Evolutionary conservation across 2,329 filamentous ascomycete species (phyloP).

Genomic region (Triangularia verruculosa): DNA sequence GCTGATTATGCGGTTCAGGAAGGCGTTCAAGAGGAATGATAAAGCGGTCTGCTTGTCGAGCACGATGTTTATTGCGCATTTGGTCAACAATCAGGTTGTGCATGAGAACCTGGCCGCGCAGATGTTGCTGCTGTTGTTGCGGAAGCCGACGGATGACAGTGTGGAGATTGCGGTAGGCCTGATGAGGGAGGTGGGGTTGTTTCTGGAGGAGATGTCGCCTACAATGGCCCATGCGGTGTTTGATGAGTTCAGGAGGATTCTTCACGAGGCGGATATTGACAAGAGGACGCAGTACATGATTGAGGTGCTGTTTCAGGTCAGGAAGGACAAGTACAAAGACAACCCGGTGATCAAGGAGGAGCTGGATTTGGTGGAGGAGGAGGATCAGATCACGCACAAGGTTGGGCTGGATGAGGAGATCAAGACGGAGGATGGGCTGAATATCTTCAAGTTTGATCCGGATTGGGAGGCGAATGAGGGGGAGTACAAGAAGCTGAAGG

Average conservation of each 20-base stretch:
- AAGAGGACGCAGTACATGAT: slow-evolving; percentile 99
- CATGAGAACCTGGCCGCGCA: slow-evolving; percentile 92
- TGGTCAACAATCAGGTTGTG: slow-evolving; percentile 94
- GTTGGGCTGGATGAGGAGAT: slow-evolving; percentile 79
- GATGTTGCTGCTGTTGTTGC: slow-evolving; percentile 84
- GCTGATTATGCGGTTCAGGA: slow-evolving; percentile 87
- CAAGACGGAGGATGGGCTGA: slow-evolving; percentile 80
- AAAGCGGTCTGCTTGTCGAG: slow-evolving; percentile 92
- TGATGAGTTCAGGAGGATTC: slow-evolving; percentile 90
- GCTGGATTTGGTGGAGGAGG: slow-evolving; percentile 91
- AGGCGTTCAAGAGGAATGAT: slow-evolving; percentile 94
- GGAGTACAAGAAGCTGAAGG: slow-evolving; percentile 84
- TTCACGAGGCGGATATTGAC: slow-evolving; percentile 96
- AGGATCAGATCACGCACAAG: slow-evolving; percentile 94
- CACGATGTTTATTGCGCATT: slow-evolving; percentile 90
- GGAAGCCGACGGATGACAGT: slow-evolving; percentile 95
- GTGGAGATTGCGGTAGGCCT: slow-evolving; percentile 96
- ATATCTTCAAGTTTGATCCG: slow-evolving; percentile 91
- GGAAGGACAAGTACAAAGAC: slow-evolving; percentile 96
- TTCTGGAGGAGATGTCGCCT: slow-evolving; percentile 91
- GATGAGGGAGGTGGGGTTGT: slow-evolving; percentile 88
- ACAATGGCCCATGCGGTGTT: slow-evolving; percentile 87
- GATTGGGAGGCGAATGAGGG: slow-evolving; percentile 90
- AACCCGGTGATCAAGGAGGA: slow-evolving; percentile 89
- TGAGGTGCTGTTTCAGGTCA: slow-evolving; percentile 92